phyloP scores from a whole-genome alignment of 1,284 basidiomycete genomes.

The Rhizoctonia solani region DNA sequence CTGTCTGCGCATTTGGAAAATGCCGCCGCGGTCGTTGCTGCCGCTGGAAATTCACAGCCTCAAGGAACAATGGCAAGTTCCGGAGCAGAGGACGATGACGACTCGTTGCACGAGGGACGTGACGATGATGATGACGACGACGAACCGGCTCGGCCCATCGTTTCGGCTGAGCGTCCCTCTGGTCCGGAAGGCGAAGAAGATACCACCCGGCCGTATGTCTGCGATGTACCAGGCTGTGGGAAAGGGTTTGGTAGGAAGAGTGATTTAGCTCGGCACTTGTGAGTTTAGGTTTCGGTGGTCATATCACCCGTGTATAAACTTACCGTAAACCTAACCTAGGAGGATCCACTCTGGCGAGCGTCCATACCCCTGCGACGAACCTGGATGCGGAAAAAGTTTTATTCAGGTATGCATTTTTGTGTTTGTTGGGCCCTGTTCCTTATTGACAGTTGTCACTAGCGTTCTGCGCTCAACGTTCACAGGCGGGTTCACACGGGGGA shows the following conservation, averaged over 20 bases:
- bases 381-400: constrained; percentile 79
- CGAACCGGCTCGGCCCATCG: constrained; percentile 23
- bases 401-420: constrained; percentile 64
- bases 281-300: neutral
- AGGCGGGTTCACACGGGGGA: constrained; percentile 86
- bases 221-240: constrained; percentile 37
- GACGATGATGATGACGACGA: constrained; percentile 37
- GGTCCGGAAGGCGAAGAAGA: constrained; percentile 35
- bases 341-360: constrained; percentile 87
- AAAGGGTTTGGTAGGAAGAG: constrained; percentile 37
- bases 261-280: constrained; percentile 22
- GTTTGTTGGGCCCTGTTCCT: neutral
- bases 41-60: constrained; percentile 10
- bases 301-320: neutral
- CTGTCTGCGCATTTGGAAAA: constrained; percentile 68
- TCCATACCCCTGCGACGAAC: constrained; percentile 63
- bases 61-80: constrained; percentile 18
- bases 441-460: constrained; percentile 51
- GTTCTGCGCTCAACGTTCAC: constrained; percentile 85
- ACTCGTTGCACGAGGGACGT: constrained; percentile 16
- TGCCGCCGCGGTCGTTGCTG: constrained; percentile 32
- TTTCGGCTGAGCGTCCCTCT: neutral
- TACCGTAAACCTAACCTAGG: constrained; percentile 10
- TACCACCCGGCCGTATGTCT: constrained; percentile 19
- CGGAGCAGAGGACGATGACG: constrained; percentile 14